These are phyloP conservation scores for Fusarium tricinctum DNA, from an alignment of 2,329 filamentous ascomycete genomes.

Conservation along the genomic window DNA sequence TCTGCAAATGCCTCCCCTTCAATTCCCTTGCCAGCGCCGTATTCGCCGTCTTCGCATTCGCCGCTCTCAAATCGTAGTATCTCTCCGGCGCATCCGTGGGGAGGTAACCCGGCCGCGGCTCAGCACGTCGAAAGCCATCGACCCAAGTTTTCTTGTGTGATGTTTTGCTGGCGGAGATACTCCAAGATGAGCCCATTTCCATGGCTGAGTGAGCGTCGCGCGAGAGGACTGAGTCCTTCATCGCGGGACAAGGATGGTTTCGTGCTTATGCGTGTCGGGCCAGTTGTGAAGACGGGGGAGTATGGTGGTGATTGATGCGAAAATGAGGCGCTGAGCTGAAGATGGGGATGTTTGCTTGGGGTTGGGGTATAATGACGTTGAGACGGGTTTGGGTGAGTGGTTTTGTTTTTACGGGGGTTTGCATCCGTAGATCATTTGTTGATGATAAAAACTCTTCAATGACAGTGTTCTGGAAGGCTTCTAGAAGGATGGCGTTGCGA, in stretches of 20 bases:
- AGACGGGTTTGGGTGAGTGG: not conserved
- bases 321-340: too few relatives aligned
- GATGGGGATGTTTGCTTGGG: not conserved
- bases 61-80: constrained; percentile 68
- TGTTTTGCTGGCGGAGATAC: constrained; percentile 19
- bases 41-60: constrained; percentile 80
- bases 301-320: not conserved
- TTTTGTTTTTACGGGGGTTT: not conserved
- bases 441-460: not conserved
- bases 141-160: constrained; percentile 10
- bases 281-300: not conserved
- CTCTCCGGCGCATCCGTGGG: constrained; percentile 52
- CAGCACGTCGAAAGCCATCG: constrained; percentile 43
- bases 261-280: not conserved
- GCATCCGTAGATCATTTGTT: constrained; percentile 22
- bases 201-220: constrained; percentile 40
- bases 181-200: constrained; percentile 28
- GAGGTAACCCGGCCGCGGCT: constrained; percentile 37
- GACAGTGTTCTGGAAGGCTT: constrained; percentile 29
- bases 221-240: constrained; percentile 33
- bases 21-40: constrained; percentile 82
- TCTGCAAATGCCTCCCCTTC: constrained; percentile 89
- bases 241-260: not conserved
- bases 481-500: constrained; percentile 27
- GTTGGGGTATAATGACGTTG: constrained; percentile 9